Base-by-base conservation (phyloP, 2,329 filamentous ascomycete species). In the Aureobasidium namibiae region DNA sequence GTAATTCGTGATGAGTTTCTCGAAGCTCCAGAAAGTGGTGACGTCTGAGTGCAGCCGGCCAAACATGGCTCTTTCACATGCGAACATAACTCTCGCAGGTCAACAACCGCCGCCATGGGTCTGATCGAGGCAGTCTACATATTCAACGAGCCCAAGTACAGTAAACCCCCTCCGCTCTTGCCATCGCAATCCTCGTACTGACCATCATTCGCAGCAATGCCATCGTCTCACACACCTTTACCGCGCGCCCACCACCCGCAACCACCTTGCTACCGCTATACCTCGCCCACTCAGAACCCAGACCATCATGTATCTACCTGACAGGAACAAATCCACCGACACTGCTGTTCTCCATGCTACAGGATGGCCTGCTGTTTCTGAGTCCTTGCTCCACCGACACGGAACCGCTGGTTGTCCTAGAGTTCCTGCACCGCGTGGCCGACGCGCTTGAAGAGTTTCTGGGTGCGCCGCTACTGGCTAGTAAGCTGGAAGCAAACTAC, bases 81-180 rank as follows among this genome's bases (percentile, higher is more conserved):
- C 52, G 52, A 56, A 29, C 36, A 53, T 29, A 18, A 29, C 34
- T 23, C 39, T 29, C 6, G 39, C 4, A 21, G 11, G 36, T 29
- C 39, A 44, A 34, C 39, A 56, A 42, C 14, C 26, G 18, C 21
- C 61, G 74, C 56, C 60, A 80, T 80, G 77, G 75, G 90, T 77
- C 85, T 89, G 71, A 89, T 99, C 70, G 92, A 97, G 80, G 94
- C 92, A 72, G 81, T 99, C 69, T 92, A 97, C 79, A 91, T 99
- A 72, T 96, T 89, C 75, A 92, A 97, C 82, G 92, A 96, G 79
- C 85, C 92, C 76, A 90, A 92, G 92, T 95, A 78, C 69, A 82
- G 53, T 53, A 34, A 52, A 36, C 3, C 49, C n/a, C 49, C n/a
- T 16, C n/a, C 29, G 21, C 16, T 31, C 18, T 53, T 41, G 29